Evolutionary conservation across 1,284 basidiomycete species (phyloP).

Genomic region (Ceratobasidium sp.): DNA sequence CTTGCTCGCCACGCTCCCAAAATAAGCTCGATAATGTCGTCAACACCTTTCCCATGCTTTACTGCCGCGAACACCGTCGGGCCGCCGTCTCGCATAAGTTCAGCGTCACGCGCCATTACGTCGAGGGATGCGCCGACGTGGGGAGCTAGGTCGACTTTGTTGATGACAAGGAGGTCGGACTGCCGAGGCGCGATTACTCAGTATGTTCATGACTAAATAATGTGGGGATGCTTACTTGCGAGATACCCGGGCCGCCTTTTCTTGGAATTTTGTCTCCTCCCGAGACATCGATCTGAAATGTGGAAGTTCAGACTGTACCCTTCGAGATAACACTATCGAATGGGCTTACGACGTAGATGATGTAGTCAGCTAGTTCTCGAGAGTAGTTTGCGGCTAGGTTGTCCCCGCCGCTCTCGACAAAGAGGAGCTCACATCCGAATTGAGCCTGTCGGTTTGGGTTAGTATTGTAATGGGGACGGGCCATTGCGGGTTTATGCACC

Average conservation of each 20-base stretch:
- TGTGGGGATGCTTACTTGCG: constrained; percentile 57
- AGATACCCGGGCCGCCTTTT: constrained; percentile 97
- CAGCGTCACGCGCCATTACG: constrained; percentile 95
- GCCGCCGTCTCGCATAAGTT: constrained; percentile 92
- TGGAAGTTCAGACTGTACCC: not conserved
- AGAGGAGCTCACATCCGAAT: constrained; percentile 68
- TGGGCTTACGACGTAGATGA: constrained; percentile 85
- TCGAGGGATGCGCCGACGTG: constrained; percentile 94
- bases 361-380: constrained; percentile 96
- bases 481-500: constrained; percentile 57
- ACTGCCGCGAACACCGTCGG: constrained; percentile 95
- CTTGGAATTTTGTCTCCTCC: constrained; percentile 99
- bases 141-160: constrained; percentile 96
- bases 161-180: constrained; percentile 94
- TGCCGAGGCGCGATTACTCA: constrained; percentile 60
- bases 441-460: constrained; percentile 51
- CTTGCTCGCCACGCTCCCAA: constrained; percentile 85
- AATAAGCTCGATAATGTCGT: constrained; percentile 86
- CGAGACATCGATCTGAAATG: constrained; percentile 67
- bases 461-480: not conserved
- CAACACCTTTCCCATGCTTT: constrained; percentile 82
- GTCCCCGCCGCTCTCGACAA: constrained; percentile 97
- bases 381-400: constrained; percentile 96
- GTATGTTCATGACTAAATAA: not conserved
- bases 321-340: not conserved